Evolutionary conservation across 345 rosid genomes (phyloP).

Genomic region (Rhodamnia rubescens): DNA sequence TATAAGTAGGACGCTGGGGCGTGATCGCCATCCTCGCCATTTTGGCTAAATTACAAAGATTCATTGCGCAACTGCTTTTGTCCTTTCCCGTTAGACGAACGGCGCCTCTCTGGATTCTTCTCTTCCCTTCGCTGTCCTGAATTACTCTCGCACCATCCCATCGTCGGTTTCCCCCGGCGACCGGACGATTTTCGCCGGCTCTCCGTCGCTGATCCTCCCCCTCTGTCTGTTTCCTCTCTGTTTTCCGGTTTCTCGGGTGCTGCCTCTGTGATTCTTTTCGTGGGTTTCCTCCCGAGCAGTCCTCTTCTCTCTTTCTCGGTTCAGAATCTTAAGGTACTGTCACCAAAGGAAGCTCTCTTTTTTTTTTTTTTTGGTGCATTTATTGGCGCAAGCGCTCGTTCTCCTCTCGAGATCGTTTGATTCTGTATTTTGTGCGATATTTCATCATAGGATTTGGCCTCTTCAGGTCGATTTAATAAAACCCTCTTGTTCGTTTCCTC

Average conservation of each 20-base stretch:
- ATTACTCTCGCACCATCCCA: neutral
- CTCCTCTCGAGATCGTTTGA: constrained; percentile 7
- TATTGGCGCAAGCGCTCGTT: neutral
- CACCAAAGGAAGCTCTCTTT: neutral
- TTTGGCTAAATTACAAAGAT: neutral
- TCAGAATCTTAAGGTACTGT: neutral
- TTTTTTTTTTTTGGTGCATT: neutral
- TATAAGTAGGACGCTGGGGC: neutral
- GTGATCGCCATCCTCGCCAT: accelerated
- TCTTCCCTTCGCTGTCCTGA: neutral
- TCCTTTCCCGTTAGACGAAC: neutral
- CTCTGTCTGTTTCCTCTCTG: neutral
- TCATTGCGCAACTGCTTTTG: neutral
- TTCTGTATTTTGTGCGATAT: neutral
- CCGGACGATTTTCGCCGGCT: neutral
- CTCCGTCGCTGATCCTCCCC: neutral
- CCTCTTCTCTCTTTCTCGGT: neutral
- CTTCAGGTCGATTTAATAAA: neutral
- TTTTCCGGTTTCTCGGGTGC: neutral
- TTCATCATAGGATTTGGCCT: neutral
- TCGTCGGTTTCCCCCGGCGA: neutral
- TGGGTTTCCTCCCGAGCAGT: neutral
- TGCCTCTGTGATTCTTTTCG: neutral
- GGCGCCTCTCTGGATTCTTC: neutral
- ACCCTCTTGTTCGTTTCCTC: neutral